Base-by-base conservation (phyloP, 768 basidiomycete genomes). In the Kwoniella bestiolae region DNA sequence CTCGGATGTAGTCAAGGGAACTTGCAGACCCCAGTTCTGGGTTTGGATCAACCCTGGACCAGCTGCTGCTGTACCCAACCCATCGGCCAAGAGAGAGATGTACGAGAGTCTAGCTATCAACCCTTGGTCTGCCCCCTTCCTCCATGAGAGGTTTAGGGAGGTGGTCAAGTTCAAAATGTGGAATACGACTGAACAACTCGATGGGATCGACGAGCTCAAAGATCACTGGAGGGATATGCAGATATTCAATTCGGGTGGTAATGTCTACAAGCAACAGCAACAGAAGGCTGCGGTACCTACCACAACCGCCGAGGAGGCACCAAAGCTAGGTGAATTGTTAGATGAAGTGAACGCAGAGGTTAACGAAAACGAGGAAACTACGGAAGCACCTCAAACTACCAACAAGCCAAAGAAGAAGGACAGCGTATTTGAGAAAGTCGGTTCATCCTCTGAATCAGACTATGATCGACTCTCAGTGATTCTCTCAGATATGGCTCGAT, bases 31-130 rank as follows among this genome's bases (percentile, higher is more conserved):
- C 0, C 87, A 94, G 74, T 91, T 98, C 77, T 97, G 93, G 93
- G 82, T 98, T 53, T 99, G 95, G 95, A 94, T 98, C 79, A 97
- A 95, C 78, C 94, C 95, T 8, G 94, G 93, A n/a, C 93, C 94
- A 2, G 94, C 94, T 14, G 92, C 93, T 0, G 85, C 90, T 11
- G 86, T 93, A 1, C 92, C 92, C 0, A 94, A 94, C 75, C 90
- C 91, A 14, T 85, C 85, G 45, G 95, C 93, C 3, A 80, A 87
- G 59, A 83, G 83, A 28, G 89, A 94, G 75, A 94, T 97, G 93
- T 90, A 86, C 77, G 86, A 87, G 26, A 85, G 88, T 72, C 86
- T 98, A 41, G 89, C 79, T 1, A 81, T 77, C 6, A 98, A 91
- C 77, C 92, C 94, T 0, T 99, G 95, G 95, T 89, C 92, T 2